Percentiles rank a stretch among this genome's conserved stretches.
phyloP scores from a whole-genome alignment of 257 asterid species.

The Lithospermum erythrorhizon region DNA sequence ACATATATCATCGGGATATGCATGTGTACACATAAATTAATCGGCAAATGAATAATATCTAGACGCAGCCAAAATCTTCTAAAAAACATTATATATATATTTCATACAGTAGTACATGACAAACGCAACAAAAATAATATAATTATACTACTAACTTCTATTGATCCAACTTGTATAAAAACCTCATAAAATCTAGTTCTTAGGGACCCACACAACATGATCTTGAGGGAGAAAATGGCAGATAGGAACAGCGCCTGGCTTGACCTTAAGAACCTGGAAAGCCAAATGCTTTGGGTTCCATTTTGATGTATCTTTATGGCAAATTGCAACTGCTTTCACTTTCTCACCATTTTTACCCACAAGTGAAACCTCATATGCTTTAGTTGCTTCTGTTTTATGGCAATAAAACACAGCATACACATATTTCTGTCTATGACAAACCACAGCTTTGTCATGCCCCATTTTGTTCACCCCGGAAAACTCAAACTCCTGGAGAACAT shows the following conservation, averaged over 20 bases:
- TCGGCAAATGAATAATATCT: too few species aligned
- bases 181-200: slow-evolving; percentile 4
- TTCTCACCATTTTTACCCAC: slow-evolving; percentile 47
- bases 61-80: too few species aligned
- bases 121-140: background rate
- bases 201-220: slow-evolving; percentile 74
- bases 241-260: slow-evolving; percentile 71
- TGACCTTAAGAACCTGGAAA: slow-evolving; percentile 76
- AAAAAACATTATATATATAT: too few species aligned
- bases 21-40: too few species aligned
- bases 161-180: background rate
- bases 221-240: slow-evolving; percentile 93
- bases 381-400: slow-evolving; percentile 44
- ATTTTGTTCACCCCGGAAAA: slow-evolving; percentile 26
- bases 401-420: slow-evolving; percentile 77
- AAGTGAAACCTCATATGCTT: slow-evolving; percentile 40
- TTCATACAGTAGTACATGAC: background rate
- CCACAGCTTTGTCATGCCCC: slow-evolving; percentile 31
- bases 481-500: slow-evolving; percentile 23
- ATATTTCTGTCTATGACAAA: slow-evolving; percentile 56
- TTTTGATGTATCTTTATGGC: slow-evolving; percentile 66
- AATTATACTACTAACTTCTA: background rate
- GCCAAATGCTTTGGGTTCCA: slow-evolving; percentile 97
- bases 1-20: too few species aligned
- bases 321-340: slow-evolving; percentile 64